A percentile compares a stretch with the other conserved stretches of the same genome.
Evolutionary conservation across 306 rosid genomes (phyloP).

Genomic region (Lupinus albus): DNA sequence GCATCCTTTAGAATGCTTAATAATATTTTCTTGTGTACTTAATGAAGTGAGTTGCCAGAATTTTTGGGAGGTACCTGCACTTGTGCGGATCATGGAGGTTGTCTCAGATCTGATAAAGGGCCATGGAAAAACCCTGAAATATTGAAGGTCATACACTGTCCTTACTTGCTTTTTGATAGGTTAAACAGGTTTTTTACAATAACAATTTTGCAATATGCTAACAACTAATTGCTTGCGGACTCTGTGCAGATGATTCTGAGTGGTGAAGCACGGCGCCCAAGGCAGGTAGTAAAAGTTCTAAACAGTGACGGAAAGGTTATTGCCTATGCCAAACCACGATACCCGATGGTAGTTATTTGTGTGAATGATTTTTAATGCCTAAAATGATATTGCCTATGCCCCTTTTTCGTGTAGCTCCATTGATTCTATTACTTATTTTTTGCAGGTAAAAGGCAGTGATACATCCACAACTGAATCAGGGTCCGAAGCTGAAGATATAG

Average conservation of each 20-base stretch:
- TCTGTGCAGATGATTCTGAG: constrained; percentile 77
- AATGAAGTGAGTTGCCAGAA: constrained; percentile 88
- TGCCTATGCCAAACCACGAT: constrained; percentile 82
- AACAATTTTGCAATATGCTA: constrained; percentile 36
- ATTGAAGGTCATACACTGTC: constrained; percentile 62
- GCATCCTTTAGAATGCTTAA: constrained; percentile 27
- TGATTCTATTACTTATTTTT: constrained; percentile 18
- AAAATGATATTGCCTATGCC: too few species aligned
- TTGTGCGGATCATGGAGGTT: constrained; percentile 87
- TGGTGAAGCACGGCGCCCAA: constrained; percentile 73
- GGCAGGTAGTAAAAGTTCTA: constrained; percentile 89
- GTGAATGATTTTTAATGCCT: too few species aligned
- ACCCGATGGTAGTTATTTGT: constrained; percentile 65
- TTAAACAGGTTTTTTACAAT: not conserved
- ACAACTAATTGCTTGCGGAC: constrained; percentile 36
- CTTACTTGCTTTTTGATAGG: constrained; percentile 27
- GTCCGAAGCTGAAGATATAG: constrained; percentile 93
- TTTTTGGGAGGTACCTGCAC: constrained; percentile 94
- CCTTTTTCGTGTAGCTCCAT: constrained; percentile 1
- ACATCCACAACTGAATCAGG: constrained; percentile 99
- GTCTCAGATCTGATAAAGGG: constrained; percentile 95
- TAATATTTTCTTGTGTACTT: constrained; percentile 35
- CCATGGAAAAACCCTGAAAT: constrained; percentile 97
- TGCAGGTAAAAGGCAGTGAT: constrained; percentile 88
- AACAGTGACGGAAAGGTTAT: constrained; percentile 90